These are phyloP conservation scores for Plantago lanceolata DNA, from an alignment of 305 asterid species.

Conservation along the genomic window DNA sequence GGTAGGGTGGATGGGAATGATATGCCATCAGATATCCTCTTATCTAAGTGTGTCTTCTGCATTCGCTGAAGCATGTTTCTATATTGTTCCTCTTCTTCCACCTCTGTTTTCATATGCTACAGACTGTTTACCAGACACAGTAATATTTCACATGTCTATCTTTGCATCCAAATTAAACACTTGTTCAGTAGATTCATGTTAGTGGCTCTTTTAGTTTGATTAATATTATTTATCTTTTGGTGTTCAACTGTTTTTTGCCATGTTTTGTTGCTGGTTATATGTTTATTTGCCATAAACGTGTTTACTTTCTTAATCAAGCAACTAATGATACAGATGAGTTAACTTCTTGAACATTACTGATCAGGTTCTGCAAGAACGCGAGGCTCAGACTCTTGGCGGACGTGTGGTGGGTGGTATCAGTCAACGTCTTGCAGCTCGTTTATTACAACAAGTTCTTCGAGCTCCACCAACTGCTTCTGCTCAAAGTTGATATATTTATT, in stretches of 20 bases:
- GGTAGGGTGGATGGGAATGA: no score
- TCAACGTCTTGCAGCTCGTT: constrained; percentile 95
- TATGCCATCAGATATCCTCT: no score
- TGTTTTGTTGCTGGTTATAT: not conserved
- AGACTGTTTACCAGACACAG: no score
- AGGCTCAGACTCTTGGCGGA: constrained; percentile 78
- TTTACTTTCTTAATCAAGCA: not conserved
- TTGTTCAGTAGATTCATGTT: no score
- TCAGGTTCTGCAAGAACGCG: constrained; percentile 95
- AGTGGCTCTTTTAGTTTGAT: no score
- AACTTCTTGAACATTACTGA: constrained; percentile 22
- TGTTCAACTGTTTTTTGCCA: not conserved
- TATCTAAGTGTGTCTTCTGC: not conserved
- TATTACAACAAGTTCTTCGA: constrained; percentile 88
- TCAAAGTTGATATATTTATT: constrained; percentile 22
- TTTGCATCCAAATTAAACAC: no score
- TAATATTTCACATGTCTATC: no score
- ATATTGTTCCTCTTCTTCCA: no score
- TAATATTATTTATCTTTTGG: not conserved
- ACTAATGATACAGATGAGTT: constrained; percentile 16
- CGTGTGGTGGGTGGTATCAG: constrained; percentile 93
- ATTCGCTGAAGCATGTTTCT: not conserved
- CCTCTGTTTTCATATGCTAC: not conserved
- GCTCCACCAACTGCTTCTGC: constrained; percentile 51
- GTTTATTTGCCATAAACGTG: not conserved